Conservation (phyloP, 2,329 filamentous ascomycete genomes). For the Ophiostoma australiae region DNA sequence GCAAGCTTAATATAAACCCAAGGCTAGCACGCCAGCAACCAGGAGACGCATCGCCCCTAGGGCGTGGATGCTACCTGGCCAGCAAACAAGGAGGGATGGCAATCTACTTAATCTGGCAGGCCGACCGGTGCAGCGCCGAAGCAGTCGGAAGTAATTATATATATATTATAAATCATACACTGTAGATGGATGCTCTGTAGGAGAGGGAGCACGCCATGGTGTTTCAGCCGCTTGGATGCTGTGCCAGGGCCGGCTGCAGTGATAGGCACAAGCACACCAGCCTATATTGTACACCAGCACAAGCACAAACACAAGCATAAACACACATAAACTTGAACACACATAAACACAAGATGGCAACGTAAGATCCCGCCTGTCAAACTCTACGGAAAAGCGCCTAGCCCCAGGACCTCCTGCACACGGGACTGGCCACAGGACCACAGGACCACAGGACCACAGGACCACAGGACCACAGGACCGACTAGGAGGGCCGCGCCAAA, state of each 20-base stretch:
- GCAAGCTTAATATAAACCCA: not conserved
- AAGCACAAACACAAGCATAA: not conserved
- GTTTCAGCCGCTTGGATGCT: slow-evolving; percentile 8
- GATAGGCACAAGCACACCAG: not conserved
- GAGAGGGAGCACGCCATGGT: not conserved
- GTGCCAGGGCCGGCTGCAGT: not conserved
- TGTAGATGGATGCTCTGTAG: not conserved
- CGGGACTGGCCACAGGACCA: not conserved
- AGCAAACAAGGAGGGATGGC: not conserved
- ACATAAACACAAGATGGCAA: not conserved
- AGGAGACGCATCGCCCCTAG: not conserved
- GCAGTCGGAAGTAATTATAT: not conserved
- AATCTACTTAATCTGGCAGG: not conserved
- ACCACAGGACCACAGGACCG: not conserved
- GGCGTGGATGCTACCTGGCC: not conserved
- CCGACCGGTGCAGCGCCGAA: not conserved
- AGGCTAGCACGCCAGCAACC: not conserved
- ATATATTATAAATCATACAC: not conserved
- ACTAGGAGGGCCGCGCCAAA: not conserved
- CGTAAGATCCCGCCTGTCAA: slow-evolving; percentile 3
- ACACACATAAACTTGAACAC: not conserved
- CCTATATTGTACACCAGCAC: not conserved
- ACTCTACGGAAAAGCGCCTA: not conserved
- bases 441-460: not conserved
- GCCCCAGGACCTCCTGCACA: not conserved